Evolutionary conservation across 1,284 basidiomycete species (phyloP), one percentile per base, ranked within the genome.

Genomic region (Chiua sp.): DNA sequence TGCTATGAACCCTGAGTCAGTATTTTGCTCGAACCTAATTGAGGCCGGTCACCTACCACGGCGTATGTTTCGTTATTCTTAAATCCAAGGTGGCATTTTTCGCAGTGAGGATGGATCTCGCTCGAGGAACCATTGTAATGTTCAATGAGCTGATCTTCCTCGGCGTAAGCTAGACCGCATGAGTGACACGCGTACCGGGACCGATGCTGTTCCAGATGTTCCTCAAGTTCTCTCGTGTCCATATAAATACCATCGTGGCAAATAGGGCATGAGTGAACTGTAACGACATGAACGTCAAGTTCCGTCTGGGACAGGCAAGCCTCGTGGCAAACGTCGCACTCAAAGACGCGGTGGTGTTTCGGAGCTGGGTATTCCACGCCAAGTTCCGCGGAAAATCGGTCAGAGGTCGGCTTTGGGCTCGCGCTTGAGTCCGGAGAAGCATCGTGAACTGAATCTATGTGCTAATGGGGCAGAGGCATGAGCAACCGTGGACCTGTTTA

Each of bases 241-340:
- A 67, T 56, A 53, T 73, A 73, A 44, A 65, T 58, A n/a, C 74
- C 72, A 44, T 75, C 71, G 22, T 74, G 68, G 53, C 72, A 73
- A 56, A 74, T 65, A 23, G 70, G 70, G 39, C 72, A 73, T 23
- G 75, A 75, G 42, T 73, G 72, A 18, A 72, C 71, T n/a, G 70
- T 66, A 28, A 65, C 66, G 33, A 74, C 53, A 37, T 73, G 72
- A 37, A 74, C 68, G 26, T 72, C 68, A 30, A 75, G 63, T 30
- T 72, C 69, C 30, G 58, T 64, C 59, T 71, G 71, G 4, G 68
- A 63, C 12, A 47, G 50, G 51, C 51, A 71, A 51, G 54, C 44
- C 51, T 73, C 70, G 42, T 72, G 55, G 58, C 72, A 73, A 26
- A 74, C 56, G 20, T 63, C 62, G 44, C 72, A 73, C 47, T 51